These are phyloP conservation scores for Boletus vermiculosoides DNA, from an alignment of 768 basidiomycete genomes.

Conservation along the genomic window DNA sequence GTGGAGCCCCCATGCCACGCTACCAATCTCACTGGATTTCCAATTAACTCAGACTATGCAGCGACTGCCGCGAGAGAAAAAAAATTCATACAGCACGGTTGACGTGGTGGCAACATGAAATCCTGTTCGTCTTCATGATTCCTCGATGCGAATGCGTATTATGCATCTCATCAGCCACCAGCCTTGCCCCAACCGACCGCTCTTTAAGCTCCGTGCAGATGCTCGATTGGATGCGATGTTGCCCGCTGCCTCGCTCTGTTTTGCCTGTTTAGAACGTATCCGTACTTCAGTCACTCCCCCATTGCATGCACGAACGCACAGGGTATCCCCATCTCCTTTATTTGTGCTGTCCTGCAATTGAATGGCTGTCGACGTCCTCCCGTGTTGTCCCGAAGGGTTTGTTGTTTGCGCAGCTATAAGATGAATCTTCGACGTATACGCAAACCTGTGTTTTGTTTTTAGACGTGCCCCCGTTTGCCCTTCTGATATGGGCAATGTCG, in stretches of 20 bases:
- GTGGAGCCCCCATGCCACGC: conserved; percentile 10
- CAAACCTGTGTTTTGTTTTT: conserved; percentile 15
- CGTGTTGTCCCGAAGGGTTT: conserved; percentile 7
- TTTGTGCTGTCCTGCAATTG: conserved; percentile 5
- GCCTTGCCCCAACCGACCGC: conserved; percentile 9
- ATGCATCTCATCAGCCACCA: conserved; percentile 11
- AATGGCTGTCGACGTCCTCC: conserved; percentile 5
- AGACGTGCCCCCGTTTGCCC: conserved; percentile 3
- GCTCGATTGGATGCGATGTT: conserved; percentile 15
- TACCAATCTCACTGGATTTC: conserved; percentile 7
- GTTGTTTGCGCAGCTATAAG: conserved; percentile 22
- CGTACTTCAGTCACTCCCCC: conserved; percentile 7
- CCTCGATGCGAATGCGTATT: conserved; percentile 3
- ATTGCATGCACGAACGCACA: conserved; percentile 10
- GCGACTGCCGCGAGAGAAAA: conserved; percentile 12
- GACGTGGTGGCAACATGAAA: conserved; percentile 9
- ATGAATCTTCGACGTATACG: conserved; percentile 23
- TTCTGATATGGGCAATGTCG: not conserved
- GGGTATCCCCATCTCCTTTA: conserved; percentile 8
- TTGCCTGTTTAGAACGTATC: conserved; percentile 16
- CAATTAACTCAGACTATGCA: conserved; percentile 13
- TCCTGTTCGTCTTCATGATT: conserved; percentile 11
- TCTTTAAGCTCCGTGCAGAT: conserved; percentile 28
- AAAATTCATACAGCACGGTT: not conserved
- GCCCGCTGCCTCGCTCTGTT: conserved; percentile 24